Evolutionary conservation across 1,284 basidiomycete genomes (phyloP), one percentile per base, ranked within the genome.

Genomic region (Porogramme epimiltina): DNA sequence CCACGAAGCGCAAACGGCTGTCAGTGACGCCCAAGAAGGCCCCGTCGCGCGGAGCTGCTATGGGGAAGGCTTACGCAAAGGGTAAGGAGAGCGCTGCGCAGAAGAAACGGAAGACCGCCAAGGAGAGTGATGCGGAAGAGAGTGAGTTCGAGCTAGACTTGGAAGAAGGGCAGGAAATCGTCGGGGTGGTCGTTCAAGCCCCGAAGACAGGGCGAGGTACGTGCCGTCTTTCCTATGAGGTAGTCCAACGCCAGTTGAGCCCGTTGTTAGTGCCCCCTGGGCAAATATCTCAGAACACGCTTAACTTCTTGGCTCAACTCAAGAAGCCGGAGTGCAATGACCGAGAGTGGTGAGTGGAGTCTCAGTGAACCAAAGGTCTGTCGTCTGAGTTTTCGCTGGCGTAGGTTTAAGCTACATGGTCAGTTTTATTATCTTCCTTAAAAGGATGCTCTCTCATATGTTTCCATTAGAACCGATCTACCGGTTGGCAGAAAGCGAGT

Each of bases 401-500:
- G 13, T 37, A 37, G 34, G 34, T 91, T 91, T 66, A 90, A 85
- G 66, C 69, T 90, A 9, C 80, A 88, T 59, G 87, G 88, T 87
- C 66, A 4, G 57, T 41, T 20, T 26, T 36, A 40, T 66, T 16
- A 49, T 15, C 42, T 20, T n/a, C n/a, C n/a, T 26, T 13, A 31
- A 31, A 31, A 13, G 13, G 8, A 31, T 8, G 28, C 13, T 8
- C 13, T 19, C 31, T 9, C 15, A 37, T n/a, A 10, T 16, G n/a
- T 13, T 16, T 37, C 40, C 22, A 22, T 11, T 64, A 91, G 93
- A 95, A 60, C 89, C 89, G 1, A 82, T 93, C 1, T 95, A 87
- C 64, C 80, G 93, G 11, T 77, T 80, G 34, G 90, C 90, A 0
- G 93, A 95, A 67, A 82, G 85, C 62, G 93, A 97, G 68, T 96